Evolutionary conservation across 768 basidiomycete genomes (phyloP), one percentile per base, ranked within the genome.

Genomic region (Tylopilus sp.): DNA sequence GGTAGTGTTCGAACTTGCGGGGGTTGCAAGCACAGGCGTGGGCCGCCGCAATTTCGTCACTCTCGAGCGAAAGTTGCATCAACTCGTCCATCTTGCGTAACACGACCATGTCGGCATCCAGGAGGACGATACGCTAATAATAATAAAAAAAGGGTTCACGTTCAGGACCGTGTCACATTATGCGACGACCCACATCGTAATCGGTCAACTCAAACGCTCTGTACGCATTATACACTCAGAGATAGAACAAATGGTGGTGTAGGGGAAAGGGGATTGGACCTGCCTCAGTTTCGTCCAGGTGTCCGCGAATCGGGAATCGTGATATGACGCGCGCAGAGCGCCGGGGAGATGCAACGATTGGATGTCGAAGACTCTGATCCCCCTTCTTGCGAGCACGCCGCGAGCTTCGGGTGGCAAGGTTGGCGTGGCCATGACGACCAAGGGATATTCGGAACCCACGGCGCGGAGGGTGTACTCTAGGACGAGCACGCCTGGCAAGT

Each of bases 11-110:
- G 18, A 95, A 66, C 63, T 82, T 86, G 35, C 83, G 80, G 7
- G 95, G 95, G 69, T 99, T 99, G 73, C 95, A 99, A 4, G 93
- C 85, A 63, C 95, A 99, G 13, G 83, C 94, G 57, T 95, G 95
- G 0, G 75, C 79, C 1, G 93, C 94, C 6, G 91, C 94, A 51
- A 98, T 94, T 69, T 85, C 82, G 55, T 84, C 89, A 18, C 67
- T 52, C 2, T 76, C 77, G 5, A 95, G 71, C 26, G 72, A 63
- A 17, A 81, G 51, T 23, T 76, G 71, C 68, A 80, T 70, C 47
- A 90, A 69, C 40, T 86, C 81, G 69, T 95, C 94, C 85, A 95
- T 92, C 63, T 91, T 93, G 44, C 71, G 76, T 69, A 76, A 73
- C 20, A 94, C 74, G 48, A 92, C 75, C 93, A 95, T 95, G 71